Evolutionary conservation across 768 basidiomycete species (phyloP).

Genomic region (Mycena metata): DNA sequence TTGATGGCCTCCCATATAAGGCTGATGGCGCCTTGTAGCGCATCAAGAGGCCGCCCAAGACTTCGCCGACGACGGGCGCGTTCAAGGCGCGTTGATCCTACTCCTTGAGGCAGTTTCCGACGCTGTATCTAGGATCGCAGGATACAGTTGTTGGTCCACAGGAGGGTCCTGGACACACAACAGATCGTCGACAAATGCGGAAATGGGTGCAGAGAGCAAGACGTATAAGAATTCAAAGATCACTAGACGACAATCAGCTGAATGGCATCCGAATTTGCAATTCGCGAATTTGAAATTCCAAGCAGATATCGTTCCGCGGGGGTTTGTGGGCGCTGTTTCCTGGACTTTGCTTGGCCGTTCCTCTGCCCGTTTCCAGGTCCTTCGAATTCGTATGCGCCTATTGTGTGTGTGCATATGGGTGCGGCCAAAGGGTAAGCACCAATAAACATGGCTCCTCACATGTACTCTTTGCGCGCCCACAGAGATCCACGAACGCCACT

Average conservation of each 20-base stretch:
- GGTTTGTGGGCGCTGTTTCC: too few species aligned
- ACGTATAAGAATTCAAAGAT: neutral
- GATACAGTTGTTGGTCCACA: conserved; percentile 20
- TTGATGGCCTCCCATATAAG: conserved; percentile 16
- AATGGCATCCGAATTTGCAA: too few species aligned
- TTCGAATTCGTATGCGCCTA: too few species aligned
- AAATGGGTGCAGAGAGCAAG: conserved; percentile 7
- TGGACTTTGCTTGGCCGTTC: too few species aligned
- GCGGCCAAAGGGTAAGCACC: neutral
- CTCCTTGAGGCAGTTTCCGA: too few species aligned
- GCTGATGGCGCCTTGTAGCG: conserved; percentile 30
- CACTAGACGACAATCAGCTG: neutral
- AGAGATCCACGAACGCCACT: conserved; percentile 8
- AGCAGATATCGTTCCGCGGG: too few species aligned
- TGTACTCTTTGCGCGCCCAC: conserved; percentile 26
- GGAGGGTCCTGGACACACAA: conserved; percentile 21
- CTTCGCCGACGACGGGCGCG: too few species aligned
- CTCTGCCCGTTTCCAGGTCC: too few species aligned
- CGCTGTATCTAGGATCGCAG: neutral
- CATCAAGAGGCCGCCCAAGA: conserved; percentile 21
- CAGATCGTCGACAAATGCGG: conserved; percentile 20
- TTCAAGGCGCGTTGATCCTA: too few species aligned
- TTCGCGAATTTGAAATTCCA: conserved; percentile 21
- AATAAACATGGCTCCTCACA: conserved; percentile 19
- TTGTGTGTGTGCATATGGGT: too few species aligned